Conservation (phyloP, 805 yeast species). For the Kodamaea leandrae region DNA sequence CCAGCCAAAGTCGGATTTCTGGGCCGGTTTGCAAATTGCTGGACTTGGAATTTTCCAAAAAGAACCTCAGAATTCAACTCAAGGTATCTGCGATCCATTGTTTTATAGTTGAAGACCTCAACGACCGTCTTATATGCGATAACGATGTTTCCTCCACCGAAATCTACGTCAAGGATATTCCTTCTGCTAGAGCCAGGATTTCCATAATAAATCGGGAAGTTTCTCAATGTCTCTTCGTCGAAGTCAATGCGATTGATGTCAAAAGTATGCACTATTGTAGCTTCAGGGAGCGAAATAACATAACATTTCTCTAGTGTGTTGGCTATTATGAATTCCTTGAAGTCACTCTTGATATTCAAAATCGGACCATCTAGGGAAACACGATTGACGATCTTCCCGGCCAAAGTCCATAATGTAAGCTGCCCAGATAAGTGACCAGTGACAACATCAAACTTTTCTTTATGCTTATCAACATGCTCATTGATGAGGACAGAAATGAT, state of each 20-base stretch:
- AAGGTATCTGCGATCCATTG: neutral
- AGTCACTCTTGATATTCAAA: constrained; percentile 27
- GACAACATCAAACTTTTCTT: constrained; percentile 25
- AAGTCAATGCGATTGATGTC: constrained; percentile 17
- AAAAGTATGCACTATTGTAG: constrained; percentile 10
- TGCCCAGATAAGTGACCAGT: constrained; percentile 24
- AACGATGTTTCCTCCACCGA: constrained; percentile 29
- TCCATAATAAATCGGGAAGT: constrained; percentile 10
- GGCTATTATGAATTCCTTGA: constrained; percentile 21
- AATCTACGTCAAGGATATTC: constrained; percentile 30
- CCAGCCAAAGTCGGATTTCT: constrained; percentile 20
- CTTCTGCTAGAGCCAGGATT: constrained; percentile 8
- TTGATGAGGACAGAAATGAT: constrained; percentile 22
- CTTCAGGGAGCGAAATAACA: constrained; percentile 19
- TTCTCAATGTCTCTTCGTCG: constrained; percentile 8
- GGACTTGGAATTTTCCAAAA: constrained; percentile 21
- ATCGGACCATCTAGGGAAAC: constrained; percentile 15
- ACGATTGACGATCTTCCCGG: constrained; percentile 16
- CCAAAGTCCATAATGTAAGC: constrained; percentile 25
- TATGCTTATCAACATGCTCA: constrained; percentile 21
- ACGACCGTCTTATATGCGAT: constrained; percentile 19
- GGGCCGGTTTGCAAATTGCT: neutral
- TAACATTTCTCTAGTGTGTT: constrained; percentile 16
- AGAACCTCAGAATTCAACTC: constrained; percentile 10
- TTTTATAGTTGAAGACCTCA: constrained; percentile 23